These are phyloP conservation scores for Cryptococcus amylolentus DNA, from an alignment of 1,284 basidiomycete genomes.

Conservation along the genomic window DNA sequence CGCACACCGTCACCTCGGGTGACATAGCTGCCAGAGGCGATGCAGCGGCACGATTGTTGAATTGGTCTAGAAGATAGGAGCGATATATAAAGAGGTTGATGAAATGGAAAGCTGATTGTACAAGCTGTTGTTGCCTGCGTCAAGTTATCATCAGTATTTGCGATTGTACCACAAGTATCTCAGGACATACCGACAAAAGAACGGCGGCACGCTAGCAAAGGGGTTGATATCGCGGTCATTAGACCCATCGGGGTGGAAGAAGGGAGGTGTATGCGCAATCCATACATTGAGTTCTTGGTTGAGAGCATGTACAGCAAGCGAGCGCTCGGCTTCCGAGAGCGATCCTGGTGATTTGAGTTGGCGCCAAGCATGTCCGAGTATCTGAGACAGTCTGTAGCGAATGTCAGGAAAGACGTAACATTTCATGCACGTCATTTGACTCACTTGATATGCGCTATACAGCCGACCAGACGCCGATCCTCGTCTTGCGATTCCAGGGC, in stretches of 20 bases:
- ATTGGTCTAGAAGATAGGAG: slow-evolving; percentile 1
- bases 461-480: background rate
- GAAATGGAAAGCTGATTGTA: slow-evolving; percentile 1
- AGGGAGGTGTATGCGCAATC: background rate
- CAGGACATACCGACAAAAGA: slow-evolving; percentile 1
- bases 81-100: slow-evolving; percentile 4
- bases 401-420: background rate
- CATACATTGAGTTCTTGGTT: slow-evolving; percentile 1
- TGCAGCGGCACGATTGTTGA: background rate
- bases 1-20: background rate
- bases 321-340: background rate
- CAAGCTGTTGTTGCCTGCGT: slow-evolving; percentile 2
- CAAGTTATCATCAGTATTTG: background rate
- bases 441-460: slow-evolving; percentile 4
- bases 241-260: slow-evolving; percentile 2
- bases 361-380: background rate
- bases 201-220: slow-evolving; percentile 1
- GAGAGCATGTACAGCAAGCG: background rate
- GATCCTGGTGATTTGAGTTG: background rate
- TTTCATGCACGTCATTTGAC: background rate
- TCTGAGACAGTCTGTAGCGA: background rate
- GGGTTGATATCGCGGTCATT: background rate
- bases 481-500: background rate
- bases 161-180: background rate
- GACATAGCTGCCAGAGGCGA: background rate